Conservation (phyloP, 2,329 filamentous ascomycete genomes). For the Macroventuria anomochaeta region DNA sequence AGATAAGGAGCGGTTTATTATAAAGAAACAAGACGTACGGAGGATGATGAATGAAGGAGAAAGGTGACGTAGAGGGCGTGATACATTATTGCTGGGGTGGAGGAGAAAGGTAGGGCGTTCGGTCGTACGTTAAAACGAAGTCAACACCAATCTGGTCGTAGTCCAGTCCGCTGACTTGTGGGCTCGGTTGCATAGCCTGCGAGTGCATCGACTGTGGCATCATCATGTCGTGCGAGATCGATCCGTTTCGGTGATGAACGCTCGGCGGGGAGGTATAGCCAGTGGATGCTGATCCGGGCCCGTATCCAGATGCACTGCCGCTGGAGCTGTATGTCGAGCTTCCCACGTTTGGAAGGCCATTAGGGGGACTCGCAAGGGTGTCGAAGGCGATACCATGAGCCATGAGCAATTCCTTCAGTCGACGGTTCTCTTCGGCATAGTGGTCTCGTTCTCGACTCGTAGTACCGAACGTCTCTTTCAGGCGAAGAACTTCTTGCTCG, state of each 20-base stretch:
- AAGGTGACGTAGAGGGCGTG: slow-evolving; percentile 24
- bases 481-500: slow-evolving; percentile 85
- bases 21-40: slow-evolving; percentile 37
- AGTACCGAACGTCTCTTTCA: slow-evolving; percentile 83
- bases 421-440: slow-evolving; percentile 78
- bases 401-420: slow-evolving; percentile 69
- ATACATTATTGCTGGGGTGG: slow-evolving; percentile 48
- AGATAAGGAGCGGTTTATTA: slow-evolving; percentile 34
- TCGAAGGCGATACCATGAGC: slow-evolving; percentile 66
- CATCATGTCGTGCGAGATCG: slow-evolving; percentile 38
- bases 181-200: slow-evolving; percentile 26
- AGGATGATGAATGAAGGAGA: slow-evolving; percentile 22
- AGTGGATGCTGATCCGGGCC: slow-evolving; percentile 53
- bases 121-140: slow-evolving; percentile 88
- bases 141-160: slow-evolving; percentile 86
- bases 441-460: slow-evolving; percentile 77
- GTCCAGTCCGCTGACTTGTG: slow-evolving; percentile 61
- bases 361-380: slow-evolving; percentile 46
- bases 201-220: slow-evolving; percentile 24
- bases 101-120: slow-evolving; percentile 64
- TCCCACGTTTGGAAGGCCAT: slow-evolving; percentile 41
- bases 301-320: slow-evolving; percentile 69
- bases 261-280: slow-evolving; percentile 55
- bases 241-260: slow-evolving; percentile 37
- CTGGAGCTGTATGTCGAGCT: slow-evolving; percentile 55